Evolutionary conservation across 768 basidiomycete species (phyloP), one percentile per base, ranked within the genome.

Genomic region (Panaeolus papilionaceus): DNA sequence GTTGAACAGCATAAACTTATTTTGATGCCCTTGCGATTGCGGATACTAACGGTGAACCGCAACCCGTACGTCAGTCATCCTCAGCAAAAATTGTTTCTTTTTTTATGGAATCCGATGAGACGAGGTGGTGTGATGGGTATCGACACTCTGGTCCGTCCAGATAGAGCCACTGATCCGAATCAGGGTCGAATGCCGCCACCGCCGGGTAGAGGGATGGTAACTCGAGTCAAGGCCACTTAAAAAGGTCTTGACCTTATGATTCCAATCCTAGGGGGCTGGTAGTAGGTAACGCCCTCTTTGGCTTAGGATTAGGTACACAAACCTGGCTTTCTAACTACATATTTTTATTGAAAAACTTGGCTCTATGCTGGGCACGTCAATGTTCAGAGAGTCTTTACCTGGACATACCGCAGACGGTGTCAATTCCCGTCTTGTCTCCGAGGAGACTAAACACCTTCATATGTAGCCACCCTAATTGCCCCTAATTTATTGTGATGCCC

Each of bases 311-410:
- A 28, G 11, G 6, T 28, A 58, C 54, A 58, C 54, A 28, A 16
- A 28, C 54, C 54, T 58, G 26, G 33, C 12, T 58, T 18, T 58
- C 28, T n/a, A 58, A 16, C 54, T 58, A 33, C 33, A 33, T 33
- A 33, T 5, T 33, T 33, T 33, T 33, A 14, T 33, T 58, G 12
- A 7, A 28, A 4, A 9, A 58, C 26, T 58, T 58, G 54, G 54
- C 54, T 58, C 54, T 58, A 20, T 51, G 54, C 54, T 58, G 54
- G 54, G 26, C 54, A 58, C 7, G 26, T 33, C 16, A 28, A 4
- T 28, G 28, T 12, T 2, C 11, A 58, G 54, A 37, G 54, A 49
- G n/a, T 18, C 23, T 23, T 33, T 58, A 28, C 54, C 54, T 28
- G 28, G 54, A 58, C 54, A 9, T 58, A 58, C 10, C 54, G 26